Percentiles rank a stretch among this genome's conserved stretches.
Conservation (phyloP, 495 filamentous ascomycete species). For the Aspergillus funiculosus region DNA sequence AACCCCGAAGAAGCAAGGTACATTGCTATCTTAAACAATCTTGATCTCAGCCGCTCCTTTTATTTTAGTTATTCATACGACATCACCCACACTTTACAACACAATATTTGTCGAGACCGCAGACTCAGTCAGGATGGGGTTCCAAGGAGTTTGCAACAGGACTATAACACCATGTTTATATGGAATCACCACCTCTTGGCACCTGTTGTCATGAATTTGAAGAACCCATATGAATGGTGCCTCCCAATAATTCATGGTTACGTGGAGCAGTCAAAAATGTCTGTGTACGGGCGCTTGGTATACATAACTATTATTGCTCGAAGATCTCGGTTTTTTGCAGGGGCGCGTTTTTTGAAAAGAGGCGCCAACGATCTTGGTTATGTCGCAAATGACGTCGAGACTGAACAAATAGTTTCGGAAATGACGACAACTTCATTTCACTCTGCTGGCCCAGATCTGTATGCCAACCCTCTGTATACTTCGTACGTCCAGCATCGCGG, state of each 20-base stretch:
- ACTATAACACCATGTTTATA: conserved; percentile 93
- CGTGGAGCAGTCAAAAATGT: conserved; percentile 83
- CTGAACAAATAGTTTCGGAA: conserved; percentile 96
- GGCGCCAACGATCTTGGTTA: conserved; percentile 94
- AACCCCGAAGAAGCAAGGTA: conserved; percentile 88
- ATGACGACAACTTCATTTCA: conserved; percentile 92
- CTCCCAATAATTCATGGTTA: conserved; percentile 94
- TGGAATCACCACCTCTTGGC: conserved; percentile 90
- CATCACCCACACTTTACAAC: conserved; percentile 85
- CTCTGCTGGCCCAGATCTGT: conserved; percentile 77
- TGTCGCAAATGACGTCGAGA: conserved; percentile 99
- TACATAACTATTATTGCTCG: conserved; percentile 93
- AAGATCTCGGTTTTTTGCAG: conserved; percentile 88
- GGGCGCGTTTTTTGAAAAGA: conserved; percentile 88
- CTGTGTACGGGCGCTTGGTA: conserved; percentile 74
- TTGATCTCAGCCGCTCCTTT: conserved; percentile 84
- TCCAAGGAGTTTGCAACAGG: conserved; percentile 49
- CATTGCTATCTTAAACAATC: conserved; percentile 78
- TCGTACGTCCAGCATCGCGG: conserved; percentile 96
- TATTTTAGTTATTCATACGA: conserved; percentile 99
- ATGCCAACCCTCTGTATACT: conserved; percentile 84
- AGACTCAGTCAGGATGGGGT: conserved; percentile 58
- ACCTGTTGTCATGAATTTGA: conserved; percentile 64
- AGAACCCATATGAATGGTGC: conserved; percentile 89
- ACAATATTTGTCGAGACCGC: conserved; percentile 84